Conservation (phyloP, 2,329 filamentous ascomycete genomes). For the Venturia oleaginea region DNA sequence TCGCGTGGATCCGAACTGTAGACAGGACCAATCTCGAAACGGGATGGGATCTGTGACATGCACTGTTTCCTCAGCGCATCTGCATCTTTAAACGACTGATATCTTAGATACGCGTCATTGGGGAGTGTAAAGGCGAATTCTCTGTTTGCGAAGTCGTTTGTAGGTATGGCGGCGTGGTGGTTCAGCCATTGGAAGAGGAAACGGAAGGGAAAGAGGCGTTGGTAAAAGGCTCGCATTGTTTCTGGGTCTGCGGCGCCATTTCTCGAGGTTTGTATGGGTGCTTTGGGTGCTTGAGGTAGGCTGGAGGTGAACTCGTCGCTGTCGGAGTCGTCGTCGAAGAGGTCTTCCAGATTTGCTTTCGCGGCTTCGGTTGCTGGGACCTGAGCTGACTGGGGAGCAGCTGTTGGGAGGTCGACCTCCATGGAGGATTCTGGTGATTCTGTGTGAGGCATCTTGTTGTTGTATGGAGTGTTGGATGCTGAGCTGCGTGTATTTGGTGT, state of each 20-base stretch:
- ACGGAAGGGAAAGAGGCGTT: slow-evolving; percentile 89
- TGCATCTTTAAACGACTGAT: slow-evolving; percentile 66
- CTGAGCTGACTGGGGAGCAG: background rate
- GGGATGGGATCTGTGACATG: slow-evolving; percentile 74
- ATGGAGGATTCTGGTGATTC: slow-evolving; percentile 29
- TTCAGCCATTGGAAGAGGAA: slow-evolving; percentile 97
- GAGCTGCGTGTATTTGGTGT: background rate
- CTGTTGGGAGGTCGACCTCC: slow-evolving; percentile 19
- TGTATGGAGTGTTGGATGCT: background rate
- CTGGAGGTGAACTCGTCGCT: slow-evolving; percentile 52
- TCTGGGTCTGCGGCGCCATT: slow-evolving; percentile 57
- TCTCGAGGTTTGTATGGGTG: background rate
- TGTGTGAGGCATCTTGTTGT: slow-evolving; percentile 37
- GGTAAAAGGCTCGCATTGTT: slow-evolving; percentile 88
- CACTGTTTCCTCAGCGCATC: slow-evolving; percentile 75
- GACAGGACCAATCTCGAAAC: slow-evolving; percentile 97
- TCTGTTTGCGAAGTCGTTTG: slow-evolving; percentile 80
- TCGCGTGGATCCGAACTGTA: slow-evolving; percentile 92
- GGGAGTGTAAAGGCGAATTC: slow-evolving; percentile 95
- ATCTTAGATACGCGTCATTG: slow-evolving; percentile 85
- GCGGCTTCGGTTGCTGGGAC: background rate
- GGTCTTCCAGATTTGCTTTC: slow-evolving; percentile 44
- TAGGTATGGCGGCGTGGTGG: slow-evolving; percentile 68
- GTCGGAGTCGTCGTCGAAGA: slow-evolving; percentile 49
- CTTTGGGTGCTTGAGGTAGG: slow-evolving; percentile 27